Percentiles rank a stretch among this genome's conserved stretches.
Conservation (phyloP, 129 eudicot genomes). For the Centaurea solstitialis region DNA sequence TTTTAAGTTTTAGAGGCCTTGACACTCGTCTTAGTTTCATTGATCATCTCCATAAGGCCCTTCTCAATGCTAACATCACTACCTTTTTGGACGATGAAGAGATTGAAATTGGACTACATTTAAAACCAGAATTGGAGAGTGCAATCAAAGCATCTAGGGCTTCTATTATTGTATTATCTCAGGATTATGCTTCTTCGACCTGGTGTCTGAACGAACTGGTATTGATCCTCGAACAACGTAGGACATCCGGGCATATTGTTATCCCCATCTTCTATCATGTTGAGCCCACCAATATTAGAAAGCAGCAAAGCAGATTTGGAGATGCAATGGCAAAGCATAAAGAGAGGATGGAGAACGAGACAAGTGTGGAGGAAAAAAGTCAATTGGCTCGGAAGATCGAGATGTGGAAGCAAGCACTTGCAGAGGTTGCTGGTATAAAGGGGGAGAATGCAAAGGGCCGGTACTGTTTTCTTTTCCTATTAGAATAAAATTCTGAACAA, state of each 20-base stretch:
- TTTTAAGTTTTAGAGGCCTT: not conserved
- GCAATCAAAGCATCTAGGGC: not conserved
- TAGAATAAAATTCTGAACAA: no score
- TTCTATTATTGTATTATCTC: not conserved
- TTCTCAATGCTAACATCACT: not conserved
- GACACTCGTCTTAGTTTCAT: not conserved
- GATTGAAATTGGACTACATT: not conserved
- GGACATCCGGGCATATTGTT: no score
- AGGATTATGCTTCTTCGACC: not conserved
- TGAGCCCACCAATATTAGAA: no score
- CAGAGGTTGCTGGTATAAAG: not conserved
- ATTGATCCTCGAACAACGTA: not conserved
- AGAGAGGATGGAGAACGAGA: not conserved
- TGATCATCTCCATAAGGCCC: not conserved
- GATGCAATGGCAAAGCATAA: no score
- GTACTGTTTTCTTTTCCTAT: not conserved
- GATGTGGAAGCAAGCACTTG: not conserved
- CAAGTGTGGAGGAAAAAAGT: not conserved
- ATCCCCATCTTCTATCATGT: no score
- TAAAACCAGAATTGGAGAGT: not conserved
- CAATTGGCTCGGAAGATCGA: not conserved
- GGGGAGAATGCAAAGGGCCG: not conserved
- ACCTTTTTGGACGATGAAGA: not conserved
- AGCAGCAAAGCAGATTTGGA: no score
- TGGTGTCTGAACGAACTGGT: not conserved